Conservation (phyloP, 371 early-diverging fungal genomes). For the Lichtheimia ornata region DNA sequence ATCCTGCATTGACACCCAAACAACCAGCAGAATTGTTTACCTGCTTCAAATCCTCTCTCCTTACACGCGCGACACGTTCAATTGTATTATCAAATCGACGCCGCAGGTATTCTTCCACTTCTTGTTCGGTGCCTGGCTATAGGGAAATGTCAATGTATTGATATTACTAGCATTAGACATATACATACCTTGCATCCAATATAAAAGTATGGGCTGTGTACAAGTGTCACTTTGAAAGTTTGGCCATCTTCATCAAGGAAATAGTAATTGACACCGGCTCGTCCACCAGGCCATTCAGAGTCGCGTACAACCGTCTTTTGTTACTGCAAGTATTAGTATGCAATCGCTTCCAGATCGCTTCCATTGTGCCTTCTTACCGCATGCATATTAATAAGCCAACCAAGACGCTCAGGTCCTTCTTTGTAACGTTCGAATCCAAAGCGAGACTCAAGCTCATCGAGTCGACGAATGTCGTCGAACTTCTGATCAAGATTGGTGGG, state of each 20-base stretch:
- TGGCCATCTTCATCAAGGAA: conserved; percentile 90
- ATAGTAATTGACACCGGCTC: conserved; percentile 87
- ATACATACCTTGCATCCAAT: conserved; percentile 73
- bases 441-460: conserved; percentile 71
- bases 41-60: conserved; percentile 88
- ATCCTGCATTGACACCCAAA: too few species aligned
- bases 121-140: conserved; percentile 72
- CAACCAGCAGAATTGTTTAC: conserved; percentile 45
- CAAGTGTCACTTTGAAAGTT: conserved; percentile 84
- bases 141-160: neutral
- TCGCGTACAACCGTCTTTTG: conserved; percentile 60
- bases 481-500: conserved; percentile 33
- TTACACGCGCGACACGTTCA: conserved; percentile 61
- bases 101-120: conserved; percentile 87
- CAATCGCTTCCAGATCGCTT: too few species aligned
- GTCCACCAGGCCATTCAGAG: conserved; percentile 67
- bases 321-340: neutral
- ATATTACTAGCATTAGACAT: neutral
- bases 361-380: conserved; percentile 51
- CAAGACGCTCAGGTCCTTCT: conserved; percentile 80
- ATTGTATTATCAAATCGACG: conserved; percentile 71
- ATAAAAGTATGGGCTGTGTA: conserved; percentile 90
- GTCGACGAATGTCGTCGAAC: conserved; percentile 37
- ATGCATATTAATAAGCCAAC: conserved; percentile 97
- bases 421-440: conserved; percentile 82